A percentile compares a stretch with the other conserved stretches of the same genome.
Evolutionary conservation across 2,329 filamentous ascomycete species (phyloP).

Genomic region (Colletotrichum acutatum): DNA sequence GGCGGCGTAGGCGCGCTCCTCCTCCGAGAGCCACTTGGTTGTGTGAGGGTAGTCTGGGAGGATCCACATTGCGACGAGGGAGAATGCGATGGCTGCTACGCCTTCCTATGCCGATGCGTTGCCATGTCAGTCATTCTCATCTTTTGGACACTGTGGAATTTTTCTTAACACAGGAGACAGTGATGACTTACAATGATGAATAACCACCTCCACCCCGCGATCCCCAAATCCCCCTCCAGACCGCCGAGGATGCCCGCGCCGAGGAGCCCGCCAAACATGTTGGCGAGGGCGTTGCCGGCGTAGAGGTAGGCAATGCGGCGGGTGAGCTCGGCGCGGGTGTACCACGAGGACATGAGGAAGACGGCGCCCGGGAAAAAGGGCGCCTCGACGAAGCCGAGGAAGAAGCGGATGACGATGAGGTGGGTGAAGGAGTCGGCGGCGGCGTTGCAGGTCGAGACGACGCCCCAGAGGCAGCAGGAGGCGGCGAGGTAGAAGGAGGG

Average conservation of each 20-base stretch:
- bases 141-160: neutral
- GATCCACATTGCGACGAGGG: conserved; percentile 46
- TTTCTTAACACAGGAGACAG: neutral
- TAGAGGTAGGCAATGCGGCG: conserved; percentile 60
- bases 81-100: conserved; percentile 51
- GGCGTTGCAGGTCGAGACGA: conserved; percentile 58
- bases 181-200: conserved; percentile 42
- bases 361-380: conserved; percentile 62
- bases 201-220: conserved; percentile 44
- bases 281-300: conserved; percentile 57
- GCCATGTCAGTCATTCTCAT: neutral
- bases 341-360: conserved; percentile 59
- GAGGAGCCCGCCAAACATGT: conserved; percentile 62
- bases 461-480: conserved; percentile 56
- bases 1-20: conserved; percentile 64
- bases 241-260: conserved; percentile 60
- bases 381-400: conserved; percentile 56
- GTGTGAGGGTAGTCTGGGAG: conserved; percentile 66
- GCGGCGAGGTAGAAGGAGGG: conserved; percentile 64
- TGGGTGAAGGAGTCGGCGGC: conserved; percentile 53
- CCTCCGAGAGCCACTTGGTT: conserved; percentile 61
- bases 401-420: conserved; percentile 58
- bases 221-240: conserved; percentile 43
- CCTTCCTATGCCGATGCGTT: conserved; percentile 43
- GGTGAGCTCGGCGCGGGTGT: conserved; percentile 54